Base-by-base conservation (phyloP, 163 green algal genomes). In the Coccomyxa subellipsoidea region DNA sequence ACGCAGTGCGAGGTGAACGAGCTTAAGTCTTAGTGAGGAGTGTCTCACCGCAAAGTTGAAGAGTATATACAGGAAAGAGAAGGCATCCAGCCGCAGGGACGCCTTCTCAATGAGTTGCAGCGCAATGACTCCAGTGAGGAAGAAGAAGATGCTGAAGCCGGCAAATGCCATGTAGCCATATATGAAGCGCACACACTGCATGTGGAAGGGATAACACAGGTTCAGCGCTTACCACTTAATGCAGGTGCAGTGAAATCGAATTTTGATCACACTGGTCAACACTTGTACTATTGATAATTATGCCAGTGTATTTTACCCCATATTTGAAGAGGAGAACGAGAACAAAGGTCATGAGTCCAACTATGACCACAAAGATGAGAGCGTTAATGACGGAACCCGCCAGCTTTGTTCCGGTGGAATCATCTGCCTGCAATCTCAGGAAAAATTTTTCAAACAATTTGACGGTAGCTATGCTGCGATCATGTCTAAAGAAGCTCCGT, bases 111-210 rank as follows among this genome's bases (percentile, higher is more conserved):
- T 79, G 12, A 98, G 80, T 83, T 94, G 80, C 38, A 97, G 79
- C 21, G 88, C 36, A 9, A 97, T 85, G 7, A 92, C 83, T 15
- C 93, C 94, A 5, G 90, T 92, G 54, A 99, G 85, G 54, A 97
- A 88, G 86, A 98, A 98, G 87, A 99, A 98, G 69, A 99, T 95
- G 87, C 91, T 92, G 82, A 99, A 96, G 75, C 94, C 91, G 0
- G 94, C 90, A 85, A 99, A 98, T 1, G 85, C 94, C 94, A 99
- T 98, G 91, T 99, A 99, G 6, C 77, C 93, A 72, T 94, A 98
- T 25, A 99, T 98, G 69, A 95, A 76, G 27, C 91, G 91, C 77
- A 92, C 92, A 81, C 92, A 98, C 91, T 96, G 90, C 82, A 77
- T 31, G 7, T 8, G 32, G 15, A 15, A 73, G 2, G 32, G 27